These are phyloP conservation scores for Neltuma alba DNA, from an alignment of 306 rosid species.

Conservation along the genomic window DNA sequence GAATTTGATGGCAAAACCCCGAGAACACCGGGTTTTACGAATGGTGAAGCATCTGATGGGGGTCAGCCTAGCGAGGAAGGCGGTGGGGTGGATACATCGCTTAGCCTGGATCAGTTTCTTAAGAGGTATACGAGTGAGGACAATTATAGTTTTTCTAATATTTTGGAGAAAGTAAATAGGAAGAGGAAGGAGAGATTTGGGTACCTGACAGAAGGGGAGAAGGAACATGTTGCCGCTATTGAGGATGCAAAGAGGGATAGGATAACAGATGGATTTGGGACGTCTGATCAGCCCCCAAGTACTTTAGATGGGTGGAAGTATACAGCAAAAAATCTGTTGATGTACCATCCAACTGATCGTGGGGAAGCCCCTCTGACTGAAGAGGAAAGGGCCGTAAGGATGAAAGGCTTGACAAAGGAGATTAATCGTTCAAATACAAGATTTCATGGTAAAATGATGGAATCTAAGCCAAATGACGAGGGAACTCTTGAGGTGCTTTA, in stretches of 20 bases:
- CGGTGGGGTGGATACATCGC: conserved; percentile 46
- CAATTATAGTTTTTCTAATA: conserved; percentile 75
- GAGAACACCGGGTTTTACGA: conserved; percentile 38
- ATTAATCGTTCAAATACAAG: conserved; percentile 65
- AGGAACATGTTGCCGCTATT: conserved; percentile 52
- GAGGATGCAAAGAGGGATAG: conserved; percentile 87
- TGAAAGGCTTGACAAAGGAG: conserved; percentile 84
- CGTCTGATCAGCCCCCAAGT: conserved; percentile 87
- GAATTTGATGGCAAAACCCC: conserved; percentile 74
- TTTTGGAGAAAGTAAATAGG: conserved; percentile 87
- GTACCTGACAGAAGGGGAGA: conserved; percentile 70
- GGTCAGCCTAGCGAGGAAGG: conserved; percentile 36
- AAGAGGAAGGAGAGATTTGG: conserved; percentile 93
- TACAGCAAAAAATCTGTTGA: conserved; percentile 79
- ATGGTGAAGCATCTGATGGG: conserved; percentile 25
- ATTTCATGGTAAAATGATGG: conserved; percentile 78
- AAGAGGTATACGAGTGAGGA: conserved; percentile 91
- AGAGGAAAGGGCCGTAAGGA: conserved; percentile 71
- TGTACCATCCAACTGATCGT: conserved; percentile 92
- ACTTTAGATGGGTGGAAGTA: conserved; percentile 91
- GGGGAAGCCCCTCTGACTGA: conserved; percentile 88
- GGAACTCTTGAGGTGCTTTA: conserved; percentile 76
- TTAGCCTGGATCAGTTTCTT: conserved; percentile 80
- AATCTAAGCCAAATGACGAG: conserved; percentile 79
- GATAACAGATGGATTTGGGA: conserved; percentile 92